These are phyloP conservation scores for Hypoxylon sp. DNA, from an alignment of 2,329 filamentous ascomycete species.

Conservation along the genomic window DNA sequence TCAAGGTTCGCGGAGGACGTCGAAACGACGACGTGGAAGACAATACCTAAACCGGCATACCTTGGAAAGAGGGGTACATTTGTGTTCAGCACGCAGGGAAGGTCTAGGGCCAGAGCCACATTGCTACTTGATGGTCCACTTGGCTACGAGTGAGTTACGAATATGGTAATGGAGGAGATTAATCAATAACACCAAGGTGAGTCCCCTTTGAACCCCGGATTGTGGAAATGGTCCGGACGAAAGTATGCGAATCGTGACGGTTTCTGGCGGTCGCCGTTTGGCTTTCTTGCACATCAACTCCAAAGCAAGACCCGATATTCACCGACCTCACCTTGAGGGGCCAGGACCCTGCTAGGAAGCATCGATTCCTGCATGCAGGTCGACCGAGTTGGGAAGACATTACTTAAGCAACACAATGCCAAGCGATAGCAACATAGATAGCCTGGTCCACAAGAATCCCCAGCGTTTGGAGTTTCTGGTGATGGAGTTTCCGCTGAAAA, in stretches of 20 bases:
- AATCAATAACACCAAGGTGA: constrained; percentile 41
- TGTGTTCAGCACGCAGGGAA: constrained; percentile 33
- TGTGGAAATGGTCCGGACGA: constrained; percentile 32
- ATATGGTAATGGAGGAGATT: constrained; percentile 34
- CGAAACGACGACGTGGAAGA: constrained; percentile 33
- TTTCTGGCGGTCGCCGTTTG: constrained; percentile 36
- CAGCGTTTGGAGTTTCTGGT: constrained; percentile 33
- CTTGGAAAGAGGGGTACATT: constrained; percentile 44
- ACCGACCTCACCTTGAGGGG: constrained; percentile 45
- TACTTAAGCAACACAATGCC: constrained; percentile 45
- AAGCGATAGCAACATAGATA: constrained; percentile 46
- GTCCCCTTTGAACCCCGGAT: constrained; percentile 27
- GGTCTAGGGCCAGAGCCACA: constrained; percentile 42
- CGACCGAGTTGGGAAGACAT: constrained; percentile 46
- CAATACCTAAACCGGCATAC: constrained; percentile 41
- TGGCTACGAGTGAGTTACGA: constrained; percentile 34
- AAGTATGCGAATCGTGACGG: constrained; percentile 34
- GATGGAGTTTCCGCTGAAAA: constrained; percentile 25
- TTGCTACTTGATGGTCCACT: constrained; percentile 44
- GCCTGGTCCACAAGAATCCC: constrained; percentile 36
- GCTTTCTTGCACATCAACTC: constrained; percentile 31
- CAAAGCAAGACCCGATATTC: constrained; percentile 30
- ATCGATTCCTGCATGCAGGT: constrained; percentile 46
- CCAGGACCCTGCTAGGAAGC: constrained; percentile 33
- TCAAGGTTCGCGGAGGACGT: constrained; percentile 37